Percentiles rank a stretch among this genome's conserved stretches.
phyloP scores from a whole-genome alignment of 305 asterid species.

The Fraxinus nigra region DNA sequence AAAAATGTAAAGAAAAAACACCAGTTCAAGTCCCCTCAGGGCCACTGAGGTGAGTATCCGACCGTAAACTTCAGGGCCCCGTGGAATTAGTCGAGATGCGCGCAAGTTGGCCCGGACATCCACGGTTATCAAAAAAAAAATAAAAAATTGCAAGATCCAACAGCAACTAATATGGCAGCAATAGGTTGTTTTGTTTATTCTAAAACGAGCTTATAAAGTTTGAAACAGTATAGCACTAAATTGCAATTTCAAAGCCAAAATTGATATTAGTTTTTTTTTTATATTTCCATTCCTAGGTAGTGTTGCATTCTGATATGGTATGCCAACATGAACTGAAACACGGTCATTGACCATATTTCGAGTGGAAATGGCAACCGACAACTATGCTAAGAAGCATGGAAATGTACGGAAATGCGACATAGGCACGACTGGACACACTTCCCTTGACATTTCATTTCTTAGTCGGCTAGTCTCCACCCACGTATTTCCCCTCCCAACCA shows the following conservation, averaged over 20 bases:
- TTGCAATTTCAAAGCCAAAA: conserved; percentile 4
- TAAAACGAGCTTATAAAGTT: neutral
- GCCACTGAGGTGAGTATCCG: too few relatives aligned
- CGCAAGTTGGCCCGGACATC: too few relatives aligned
- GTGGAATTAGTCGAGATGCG: too few relatives aligned
- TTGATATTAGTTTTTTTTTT: neutral
- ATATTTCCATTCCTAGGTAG: neutral
- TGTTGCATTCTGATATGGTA: conserved; percentile 3
- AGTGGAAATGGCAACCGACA: neutral
- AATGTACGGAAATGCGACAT: neutral
- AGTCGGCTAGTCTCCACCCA: neutral
- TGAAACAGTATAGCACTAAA: neutral
- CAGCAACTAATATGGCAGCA: neutral
- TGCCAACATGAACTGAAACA: neutral
- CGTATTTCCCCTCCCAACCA: neutral
- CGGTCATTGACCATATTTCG: neutral
- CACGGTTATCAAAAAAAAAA: neutral
- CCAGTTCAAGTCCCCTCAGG: too few relatives aligned
- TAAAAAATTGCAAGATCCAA: neutral
- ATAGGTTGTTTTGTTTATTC: neutral
- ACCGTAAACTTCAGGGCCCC: too few relatives aligned
- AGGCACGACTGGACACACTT: neutral
- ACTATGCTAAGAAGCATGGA: neutral
- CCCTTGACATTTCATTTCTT: neutral
- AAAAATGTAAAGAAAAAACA: neutral